phyloP scores from a whole-genome alignment of 2,329 filamentous ascomycete genomes.

The Epichloe uncinata region DNA sequence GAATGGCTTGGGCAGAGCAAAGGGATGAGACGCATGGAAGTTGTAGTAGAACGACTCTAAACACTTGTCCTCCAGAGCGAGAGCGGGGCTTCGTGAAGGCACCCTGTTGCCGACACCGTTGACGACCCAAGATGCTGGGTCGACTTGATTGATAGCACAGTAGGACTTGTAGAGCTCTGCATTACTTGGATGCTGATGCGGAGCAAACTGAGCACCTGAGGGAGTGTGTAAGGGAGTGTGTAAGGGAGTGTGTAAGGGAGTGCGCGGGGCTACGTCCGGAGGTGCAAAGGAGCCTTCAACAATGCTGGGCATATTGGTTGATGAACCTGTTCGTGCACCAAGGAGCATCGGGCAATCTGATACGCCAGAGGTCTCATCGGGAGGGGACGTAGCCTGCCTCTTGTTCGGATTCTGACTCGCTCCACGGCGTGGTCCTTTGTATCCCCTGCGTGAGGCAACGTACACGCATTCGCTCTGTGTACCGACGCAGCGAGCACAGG shows the following conservation, averaged over 20 bases:
- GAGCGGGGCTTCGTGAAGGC: slow-evolving; percentile 11
- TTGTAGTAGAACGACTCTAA: slow-evolving; percentile 45
- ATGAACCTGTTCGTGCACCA: slow-evolving; percentile 11
- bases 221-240: too few species aligned
- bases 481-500: slow-evolving; percentile 53
- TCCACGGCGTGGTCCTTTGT: slow-evolving; percentile 43
- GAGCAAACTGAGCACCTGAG: slow-evolving; percentile 10
- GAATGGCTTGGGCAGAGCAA: slow-evolving; percentile 39
- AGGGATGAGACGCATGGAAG: slow-evolving; percentile 45
- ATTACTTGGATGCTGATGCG: slow-evolving; percentile 10
- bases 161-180: slow-evolving; percentile 28
- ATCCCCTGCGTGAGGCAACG: slow-evolving; percentile 60
- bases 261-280: slow-evolving; percentile 4
- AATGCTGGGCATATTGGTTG: slow-evolving; percentile 2
- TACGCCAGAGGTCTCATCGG: slow-evolving; percentile 8
- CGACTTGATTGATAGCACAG: slow-evolving; percentile 14
- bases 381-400: slow-evolving; percentile 32
- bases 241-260: too few species aligned
- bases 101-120: slow-evolving; percentile 7
- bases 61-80: slow-evolving; percentile 36
- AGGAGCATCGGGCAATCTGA: slow-evolving; percentile 28
- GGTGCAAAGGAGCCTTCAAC: slow-evolving; percentile 4
- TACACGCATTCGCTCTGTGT: slow-evolving; percentile 53
- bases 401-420: slow-evolving; percentile 33
- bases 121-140: slow-evolving; percentile 10